Percentiles rank a stretch among this genome's conserved stretches.
Evolutionary conservation across 768 basidiomycete species (phyloP).

Genomic region (Auriscalpium vulgare): DNA sequence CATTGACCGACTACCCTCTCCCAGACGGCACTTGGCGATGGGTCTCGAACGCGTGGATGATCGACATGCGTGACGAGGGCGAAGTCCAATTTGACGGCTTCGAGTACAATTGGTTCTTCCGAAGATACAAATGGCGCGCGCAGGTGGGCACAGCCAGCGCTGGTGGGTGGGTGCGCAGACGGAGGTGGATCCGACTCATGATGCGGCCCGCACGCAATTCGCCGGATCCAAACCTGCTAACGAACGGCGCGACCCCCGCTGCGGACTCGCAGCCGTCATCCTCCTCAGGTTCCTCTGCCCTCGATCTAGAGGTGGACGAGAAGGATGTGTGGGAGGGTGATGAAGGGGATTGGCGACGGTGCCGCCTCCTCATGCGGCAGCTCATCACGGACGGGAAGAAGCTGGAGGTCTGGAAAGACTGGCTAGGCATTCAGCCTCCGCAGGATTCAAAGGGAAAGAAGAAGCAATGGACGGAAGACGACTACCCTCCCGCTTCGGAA

Average conservation of each 20-base stretch:
- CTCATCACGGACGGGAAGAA: constrained; percentile 63
- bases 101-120: constrained; percentile 79
- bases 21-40: constrained; percentile 79
- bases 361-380: constrained; percentile 41
- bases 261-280: background rate
- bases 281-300: background rate
- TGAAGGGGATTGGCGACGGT: constrained; percentile 54
- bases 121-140: constrained; percentile 57
- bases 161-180: constrained; percentile 69
- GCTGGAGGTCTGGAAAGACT: constrained; percentile 67
- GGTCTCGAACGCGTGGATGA: constrained; percentile 78
- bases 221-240: background rate
- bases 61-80: constrained; percentile 79
- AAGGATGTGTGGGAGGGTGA: constrained; percentile 44
- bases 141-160: constrained; percentile 49
- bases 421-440: constrained; percentile 42
- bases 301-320: constrained; percentile 5
- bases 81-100: constrained; percentile 79
- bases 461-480: constrained; percentile 43
- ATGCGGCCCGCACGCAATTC: constrained; percentile 45
- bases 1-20: constrained; percentile 57
- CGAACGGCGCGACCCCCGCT: background rate
- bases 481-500: constrained; percentile 17
- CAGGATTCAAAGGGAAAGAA: constrained; percentile 18
- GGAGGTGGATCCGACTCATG: constrained; percentile 84